Evolutionary conservation across 2,329 filamentous ascomycete genomes (phyloP).

Genomic region (Sclerotinia borealis): DNA sequence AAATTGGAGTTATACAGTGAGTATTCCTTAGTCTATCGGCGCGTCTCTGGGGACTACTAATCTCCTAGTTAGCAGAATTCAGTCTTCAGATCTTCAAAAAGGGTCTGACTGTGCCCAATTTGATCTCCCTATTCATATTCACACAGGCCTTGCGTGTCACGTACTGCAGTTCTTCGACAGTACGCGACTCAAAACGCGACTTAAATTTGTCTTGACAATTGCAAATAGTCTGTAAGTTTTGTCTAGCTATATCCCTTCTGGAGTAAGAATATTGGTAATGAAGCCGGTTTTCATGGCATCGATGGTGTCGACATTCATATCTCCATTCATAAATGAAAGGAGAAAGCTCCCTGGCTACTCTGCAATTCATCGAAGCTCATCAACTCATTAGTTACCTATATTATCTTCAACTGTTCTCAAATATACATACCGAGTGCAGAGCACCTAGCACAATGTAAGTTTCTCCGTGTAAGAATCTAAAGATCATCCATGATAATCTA

Average conservation of each 20-base stretch:
- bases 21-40: background rate
- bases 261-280: constrained; percentile 12
- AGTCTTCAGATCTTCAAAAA: background rate
- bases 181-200: constrained; percentile 22
- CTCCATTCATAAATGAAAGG: constrained; percentile 22
- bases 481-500: background rate
- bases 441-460: background rate
- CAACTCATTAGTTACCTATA: constrained; percentile 3
- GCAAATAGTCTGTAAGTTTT: constrained; percentile 21
- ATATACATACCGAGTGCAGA: background rate
- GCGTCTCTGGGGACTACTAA: constrained; percentile 1
- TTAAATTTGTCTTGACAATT: constrained; percentile 19
- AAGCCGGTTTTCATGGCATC: constrained; percentile 11
- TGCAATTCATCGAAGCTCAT: constrained; percentile 11
- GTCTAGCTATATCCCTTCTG: constrained; percentile 18
- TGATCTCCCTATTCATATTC: constrained; percentile 17
- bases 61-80: background rate
- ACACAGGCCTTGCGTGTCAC: constrained; percentile 15
- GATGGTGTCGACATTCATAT: background rate
- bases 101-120: background rate
- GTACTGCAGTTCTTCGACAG: background rate
- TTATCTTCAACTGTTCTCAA: background rate
- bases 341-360: constrained; percentile 15
- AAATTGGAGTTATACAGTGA: constrained; percentile 2
- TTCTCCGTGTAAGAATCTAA: no score